These are phyloP conservation scores for Botrytis sinoallii DNA, from an alignment of 2,329 filamentous ascomycete species.

Conservation along the genomic window DNA sequence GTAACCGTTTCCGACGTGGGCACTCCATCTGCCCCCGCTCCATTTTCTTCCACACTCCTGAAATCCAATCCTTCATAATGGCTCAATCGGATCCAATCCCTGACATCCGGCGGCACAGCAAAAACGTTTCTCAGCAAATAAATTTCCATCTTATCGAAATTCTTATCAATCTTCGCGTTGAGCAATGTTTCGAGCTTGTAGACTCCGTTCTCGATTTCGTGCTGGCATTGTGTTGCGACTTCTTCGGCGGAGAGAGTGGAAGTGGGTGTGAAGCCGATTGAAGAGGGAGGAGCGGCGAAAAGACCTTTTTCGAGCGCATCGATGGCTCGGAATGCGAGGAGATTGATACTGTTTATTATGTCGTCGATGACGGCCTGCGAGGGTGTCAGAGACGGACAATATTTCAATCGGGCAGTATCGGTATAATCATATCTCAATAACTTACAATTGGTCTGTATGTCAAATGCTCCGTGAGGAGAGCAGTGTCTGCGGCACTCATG, in stretches of 20 bases:
- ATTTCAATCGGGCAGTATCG: not conserved
- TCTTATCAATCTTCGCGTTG: conserved; percentile 77
- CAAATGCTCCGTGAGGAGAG: conserved; percentile 90
- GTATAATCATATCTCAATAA: conserved; percentile 30
- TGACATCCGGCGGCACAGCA: conserved; percentile 66
- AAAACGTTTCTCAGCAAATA: conserved; percentile 86
- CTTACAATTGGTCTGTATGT: conserved; percentile 88
- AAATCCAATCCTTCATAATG: conserved; percentile 66
- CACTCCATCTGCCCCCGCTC: conserved; percentile 46
- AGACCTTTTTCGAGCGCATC: conserved; percentile 84
- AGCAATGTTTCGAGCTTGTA: conserved; percentile 81
- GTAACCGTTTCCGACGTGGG: conserved; percentile 59
- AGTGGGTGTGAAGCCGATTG: conserved; percentile 72
- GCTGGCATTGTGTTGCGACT: conserved; percentile 50
- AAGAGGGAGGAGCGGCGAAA: conserved; percentile 66
- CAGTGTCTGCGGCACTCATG: conserved; percentile 43
- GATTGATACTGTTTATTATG: conserved; percentile 95
- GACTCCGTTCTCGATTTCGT: conserved; percentile 84
- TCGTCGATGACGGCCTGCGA: conserved; percentile 87
- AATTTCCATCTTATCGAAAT: conserved; percentile 84
- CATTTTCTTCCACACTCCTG: conserved; percentile 35
- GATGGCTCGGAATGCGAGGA: conserved; percentile 84
- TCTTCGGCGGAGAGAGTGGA: conserved; percentile 36
- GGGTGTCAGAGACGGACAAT: conserved; percentile 20
- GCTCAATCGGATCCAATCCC: conserved; percentile 74